These are phyloP conservation scores for Cladosporium austrohemisphaericum DNA, from an alignment of 2,329 filamentous ascomycete species.

Conservation along the genomic window DNA sequence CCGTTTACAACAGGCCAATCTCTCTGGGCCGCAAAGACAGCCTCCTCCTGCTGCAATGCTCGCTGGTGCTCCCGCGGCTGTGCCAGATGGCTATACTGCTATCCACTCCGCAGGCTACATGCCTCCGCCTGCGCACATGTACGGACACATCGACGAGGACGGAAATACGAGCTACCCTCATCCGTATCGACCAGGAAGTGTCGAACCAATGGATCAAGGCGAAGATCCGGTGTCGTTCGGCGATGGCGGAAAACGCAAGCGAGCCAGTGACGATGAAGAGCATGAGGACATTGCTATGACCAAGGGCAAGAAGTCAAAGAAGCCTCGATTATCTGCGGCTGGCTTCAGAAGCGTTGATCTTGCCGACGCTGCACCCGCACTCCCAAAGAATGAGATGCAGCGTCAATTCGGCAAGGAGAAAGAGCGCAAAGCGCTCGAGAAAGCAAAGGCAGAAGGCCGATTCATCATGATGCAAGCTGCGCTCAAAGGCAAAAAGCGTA, in stretches of 20 bases:
- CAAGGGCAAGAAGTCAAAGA: constrained; percentile 32
- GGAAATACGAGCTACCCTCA: constrained; percentile 13
- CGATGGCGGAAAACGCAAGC: constrained; percentile 21
- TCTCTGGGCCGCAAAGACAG: no score
- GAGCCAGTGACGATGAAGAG: constrained; percentile 21
- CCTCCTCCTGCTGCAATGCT: constrained; percentile 30
- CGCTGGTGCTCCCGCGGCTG: constrained; percentile 21
- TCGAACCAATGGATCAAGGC: constrained; percentile 27
- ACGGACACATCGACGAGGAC: constrained; percentile 23
- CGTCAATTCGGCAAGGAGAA: constrained; percentile 48
- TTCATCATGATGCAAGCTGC: constrained; percentile 45
- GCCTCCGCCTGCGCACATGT: constrained; percentile 30
- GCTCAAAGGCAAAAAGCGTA: constrained; percentile 43
- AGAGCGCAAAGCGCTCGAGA: constrained; percentile 38
- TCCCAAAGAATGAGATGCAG: constrained; percentile 42
- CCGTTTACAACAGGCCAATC: constrained; percentile 30
- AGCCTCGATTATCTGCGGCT: constrained; percentile 31
- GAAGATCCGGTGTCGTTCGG: constrained; percentile 21
- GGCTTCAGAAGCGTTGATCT: constrained; percentile 32
- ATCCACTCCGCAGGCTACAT: constrained; percentile 23
- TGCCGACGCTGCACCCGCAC: constrained; percentile 25
- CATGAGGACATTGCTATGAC: constrained; percentile 38
- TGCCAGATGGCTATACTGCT: constrained; percentile 31
- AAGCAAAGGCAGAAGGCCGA: constrained; percentile 41
- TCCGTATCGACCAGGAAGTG: constrained; percentile 32